Conservation (phyloP, 2,329 filamentous ascomycete genomes). For the Zasmidium cellare region DNA sequence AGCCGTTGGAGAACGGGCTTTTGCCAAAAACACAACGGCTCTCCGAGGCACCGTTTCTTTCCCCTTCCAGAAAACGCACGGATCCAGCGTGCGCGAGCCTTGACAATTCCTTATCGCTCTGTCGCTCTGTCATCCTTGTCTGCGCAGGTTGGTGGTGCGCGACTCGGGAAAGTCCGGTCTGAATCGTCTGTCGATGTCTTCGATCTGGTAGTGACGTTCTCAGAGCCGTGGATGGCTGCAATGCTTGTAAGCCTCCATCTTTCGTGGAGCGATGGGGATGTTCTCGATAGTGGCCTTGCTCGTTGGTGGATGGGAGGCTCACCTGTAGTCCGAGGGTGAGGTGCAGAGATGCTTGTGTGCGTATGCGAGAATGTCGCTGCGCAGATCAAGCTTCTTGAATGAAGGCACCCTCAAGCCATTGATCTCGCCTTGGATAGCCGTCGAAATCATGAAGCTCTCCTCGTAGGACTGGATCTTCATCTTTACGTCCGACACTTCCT, state of each 20-base stretch:
- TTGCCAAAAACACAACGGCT: neutral
- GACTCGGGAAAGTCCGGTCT: neutral
- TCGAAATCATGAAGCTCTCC: conserved; percentile 59
- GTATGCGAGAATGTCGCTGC: conserved; percentile 31
- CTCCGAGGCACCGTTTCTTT: neutral
- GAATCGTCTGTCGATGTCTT: neutral
- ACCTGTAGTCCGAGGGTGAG: conserved; percentile 21
- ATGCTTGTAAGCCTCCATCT: conserved; percentile 1
- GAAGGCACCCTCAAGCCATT: conserved; percentile 31
- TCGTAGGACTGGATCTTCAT: conserved; percentile 61
- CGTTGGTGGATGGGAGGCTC: conserved; percentile 8
- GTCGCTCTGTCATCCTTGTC: neutral
- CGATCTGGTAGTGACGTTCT: neutral
- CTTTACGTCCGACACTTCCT: conserved; percentile 51
- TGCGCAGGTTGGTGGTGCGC: neutral
- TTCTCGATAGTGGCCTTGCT: neutral
- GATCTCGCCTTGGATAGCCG: conserved; percentile 47
- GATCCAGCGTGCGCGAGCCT: neutral
- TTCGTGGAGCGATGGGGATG: neutral
- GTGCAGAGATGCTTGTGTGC: conserved; percentile 25
- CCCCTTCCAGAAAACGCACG: neutral
- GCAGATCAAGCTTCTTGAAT: conserved; percentile 33
- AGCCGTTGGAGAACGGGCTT: neutral
- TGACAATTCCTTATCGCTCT: neutral
- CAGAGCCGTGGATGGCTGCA: conserved; percentile 7